These are phyloP conservation scores for Asterionellopsis glacialis DNA, from an alignment of 108 stramenopile species.

Conservation along the genomic window DNA sequence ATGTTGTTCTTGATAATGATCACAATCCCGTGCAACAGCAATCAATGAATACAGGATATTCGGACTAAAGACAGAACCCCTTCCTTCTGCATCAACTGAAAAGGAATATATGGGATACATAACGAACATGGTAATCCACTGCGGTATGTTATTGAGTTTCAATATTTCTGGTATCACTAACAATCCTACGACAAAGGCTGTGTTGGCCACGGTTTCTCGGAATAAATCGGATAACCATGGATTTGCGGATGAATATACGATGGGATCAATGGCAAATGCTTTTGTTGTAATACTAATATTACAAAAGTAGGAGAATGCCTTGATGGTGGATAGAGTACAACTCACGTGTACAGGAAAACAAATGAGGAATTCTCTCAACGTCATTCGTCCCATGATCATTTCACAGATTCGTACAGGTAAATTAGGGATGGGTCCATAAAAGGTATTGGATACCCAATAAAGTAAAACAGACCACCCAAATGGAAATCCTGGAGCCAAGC, in stretches of 20 bases:
- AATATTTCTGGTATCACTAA: slow-evolving; percentile 40
- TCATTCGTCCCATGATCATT: slow-evolving; percentile 31
- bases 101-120: slow-evolving; percentile 36
- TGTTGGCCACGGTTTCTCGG: slow-evolving; percentile 24
- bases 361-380: slow-evolving; percentile 18
- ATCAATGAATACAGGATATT: slow-evolving; percentile 30
- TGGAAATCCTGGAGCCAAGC: neutral
- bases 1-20: neutral
- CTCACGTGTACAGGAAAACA: slow-evolving; percentile 22
- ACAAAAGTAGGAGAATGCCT: neutral
- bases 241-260: slow-evolving; percentile 20
- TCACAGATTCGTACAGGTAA: slow-evolving; percentile 36
- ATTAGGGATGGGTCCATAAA: slow-evolving; percentile 32
- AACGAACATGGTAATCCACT: slow-evolving; percentile 16
- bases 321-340: slow-evolving; percentile 1
- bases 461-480: neutral
- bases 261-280: slow-evolving; percentile 5
- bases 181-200: slow-evolving; percentile 25
- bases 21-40: slow-evolving; percentile 1
- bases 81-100: slow-evolving; percentile 30
- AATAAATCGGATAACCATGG: slow-evolving; percentile 21
- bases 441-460: neutral
- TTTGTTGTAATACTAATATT: neutral
- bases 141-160: slow-evolving; percentile 27
- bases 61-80: slow-evolving; percentile 28